Evolutionary conservation across 2,329 filamentous ascomycete species (phyloP).

Genomic region (Teratosphaeria gauchensis): DNA sequence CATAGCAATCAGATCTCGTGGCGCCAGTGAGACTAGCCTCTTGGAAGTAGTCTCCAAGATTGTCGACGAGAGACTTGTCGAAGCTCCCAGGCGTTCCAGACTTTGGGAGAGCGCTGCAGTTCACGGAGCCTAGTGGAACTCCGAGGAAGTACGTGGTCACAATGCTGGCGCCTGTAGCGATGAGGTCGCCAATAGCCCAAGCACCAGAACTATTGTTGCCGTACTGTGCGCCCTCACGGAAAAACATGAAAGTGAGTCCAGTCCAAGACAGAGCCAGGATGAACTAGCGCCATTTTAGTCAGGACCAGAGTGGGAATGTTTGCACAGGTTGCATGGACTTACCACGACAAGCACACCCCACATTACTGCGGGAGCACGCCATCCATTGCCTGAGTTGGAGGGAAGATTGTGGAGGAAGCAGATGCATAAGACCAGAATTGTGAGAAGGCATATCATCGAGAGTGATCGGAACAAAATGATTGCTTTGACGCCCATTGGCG

Average conservation of each 20-base stretch:
- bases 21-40: conserved; percentile 40
- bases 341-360: background rate
- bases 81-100: background rate
- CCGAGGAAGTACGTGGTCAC: background rate
- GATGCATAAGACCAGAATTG: background rate
- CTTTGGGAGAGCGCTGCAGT: background rate
- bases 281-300: background rate
- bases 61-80: background rate
- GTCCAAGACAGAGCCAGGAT: background rate
- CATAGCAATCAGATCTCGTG: conserved; percentile 59
- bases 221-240: background rate
- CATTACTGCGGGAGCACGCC: background rate
- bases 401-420: background rate
- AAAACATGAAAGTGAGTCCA: background rate
- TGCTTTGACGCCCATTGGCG: background rate
- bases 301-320: background rate
- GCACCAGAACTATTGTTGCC: background rate
- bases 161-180: background rate
- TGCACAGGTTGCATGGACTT: background rate
- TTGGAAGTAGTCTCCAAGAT: background rate
- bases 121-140: background rate
- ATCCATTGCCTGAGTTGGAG: background rate
- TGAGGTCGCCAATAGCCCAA: background rate
- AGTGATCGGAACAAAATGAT: background rate
- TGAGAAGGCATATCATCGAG: background rate